A percentile compares a stretch with the other conserved stretches of the same genome.
phyloP scores from a whole-genome alignment of 257 asterid genomes.

The Hygrophila difformis region DNA sequence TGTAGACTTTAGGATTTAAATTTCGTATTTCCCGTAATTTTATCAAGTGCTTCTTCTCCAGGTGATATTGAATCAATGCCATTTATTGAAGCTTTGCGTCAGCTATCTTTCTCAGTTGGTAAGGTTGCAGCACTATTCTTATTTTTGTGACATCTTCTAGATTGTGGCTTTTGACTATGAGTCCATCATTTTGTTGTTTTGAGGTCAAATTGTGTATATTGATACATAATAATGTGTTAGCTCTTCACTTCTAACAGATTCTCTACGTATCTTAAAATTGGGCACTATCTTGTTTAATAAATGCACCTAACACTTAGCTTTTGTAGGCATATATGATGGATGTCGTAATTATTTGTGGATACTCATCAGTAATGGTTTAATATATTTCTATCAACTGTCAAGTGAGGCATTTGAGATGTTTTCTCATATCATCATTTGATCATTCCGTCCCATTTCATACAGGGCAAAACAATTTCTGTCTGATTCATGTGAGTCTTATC shows the following conservation, averaged over 20 bases:
- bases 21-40: conserved; percentile 2
- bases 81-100: conserved; percentile 92
- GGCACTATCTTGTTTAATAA: neutral
- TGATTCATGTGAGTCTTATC: conserved; percentile 93
- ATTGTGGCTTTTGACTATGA: neutral
- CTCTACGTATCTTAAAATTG: neutral
- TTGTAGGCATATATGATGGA: no score
- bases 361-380: no score
- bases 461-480: conserved; percentile 89
- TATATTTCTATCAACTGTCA: no score
- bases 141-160: neutral
- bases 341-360: no score
- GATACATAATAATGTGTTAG: no score
- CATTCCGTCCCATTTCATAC: conserved; percentile 12
- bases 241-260: neutral
- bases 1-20: neutral
- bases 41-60: conserved; percentile 18
- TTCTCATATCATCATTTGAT: conserved; percentile 9
- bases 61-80: conserved; percentile 99
- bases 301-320: no score
- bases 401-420: neutral
- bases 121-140: conserved; percentile 21
- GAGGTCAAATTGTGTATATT: no score
- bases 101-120: conserved; percentile 85
- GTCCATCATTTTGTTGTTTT: neutral